Base-by-base conservation (phyloP, 441 rosid species). In the Jatropha podagrica region DNA sequence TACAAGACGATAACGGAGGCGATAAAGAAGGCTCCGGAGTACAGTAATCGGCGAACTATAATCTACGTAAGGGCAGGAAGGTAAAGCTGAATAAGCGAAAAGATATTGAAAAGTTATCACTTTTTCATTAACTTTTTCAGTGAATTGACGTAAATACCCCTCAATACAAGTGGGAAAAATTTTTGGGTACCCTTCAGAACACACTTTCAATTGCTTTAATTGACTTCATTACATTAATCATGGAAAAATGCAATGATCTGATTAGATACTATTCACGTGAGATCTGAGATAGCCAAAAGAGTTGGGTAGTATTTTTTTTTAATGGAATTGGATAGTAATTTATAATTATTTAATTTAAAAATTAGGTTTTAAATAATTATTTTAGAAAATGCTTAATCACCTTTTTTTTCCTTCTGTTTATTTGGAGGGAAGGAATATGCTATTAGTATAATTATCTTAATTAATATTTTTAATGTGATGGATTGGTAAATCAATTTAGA, bases 11-110 rank as follows among this genome's bases (percentile, higher is more conserved):
- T 95, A 40, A 26, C 89, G 7, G 97, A 89, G 77, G 99, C 99
- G 59, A 92, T 95, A 67, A 95, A 95, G 82, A 82, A 85, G 78
- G 97, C 89, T 54, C 96, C 98, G 63, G 93, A 92, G 80, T 64
- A 85, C 17, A 93, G 95, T 49, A 71, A 26, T 62, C 91, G 93
- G 56, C 81, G 95, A 48, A 84, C 82, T 52, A 86, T 95, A 37
- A 95, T 95, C 68, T 88, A 90, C 82, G 94, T 95, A 67, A 89
- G 66, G 82, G 87, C 99, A 72, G 99, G 99, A 83, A 95, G 88
- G 96, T 95, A 88, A 79, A 65, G 15, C 77, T 49, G 6, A 44
- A 51, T 46, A 48, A 48, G 2, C 8, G 1, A n/a, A 56, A 69
- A 41, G 42, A 17, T 7, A 40, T 70, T 70, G 55, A 23, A n/a